phyloP scores from a whole-genome alignment of 108 stramenopile genomes.

The Stephanodiscus minutulus region DNA sequence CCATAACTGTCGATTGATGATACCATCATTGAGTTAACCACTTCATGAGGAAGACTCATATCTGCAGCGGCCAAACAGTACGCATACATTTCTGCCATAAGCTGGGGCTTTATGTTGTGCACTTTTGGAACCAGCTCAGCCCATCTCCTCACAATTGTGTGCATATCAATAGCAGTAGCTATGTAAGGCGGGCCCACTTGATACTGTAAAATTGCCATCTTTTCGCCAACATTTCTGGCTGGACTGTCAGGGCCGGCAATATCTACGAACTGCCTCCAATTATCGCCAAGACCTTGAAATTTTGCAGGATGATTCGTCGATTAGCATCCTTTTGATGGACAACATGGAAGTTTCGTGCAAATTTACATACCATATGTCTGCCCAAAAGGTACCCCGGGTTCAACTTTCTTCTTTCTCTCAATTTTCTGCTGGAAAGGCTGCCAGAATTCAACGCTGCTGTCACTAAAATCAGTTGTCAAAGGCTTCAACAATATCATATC shows the following conservation, averaged over 20 bases:
- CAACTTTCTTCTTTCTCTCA: slow-evolving; percentile 34
- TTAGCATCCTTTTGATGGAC: neutral
- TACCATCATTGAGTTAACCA: slow-evolving; percentile 82
- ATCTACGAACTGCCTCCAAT: slow-evolving; percentile 67
- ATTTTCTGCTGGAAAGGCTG: slow-evolving; percentile 27
- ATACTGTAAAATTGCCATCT: slow-evolving; percentile 64
- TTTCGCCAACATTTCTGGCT: slow-evolving; percentile 30
- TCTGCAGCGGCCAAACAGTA: slow-evolving; percentile 89
- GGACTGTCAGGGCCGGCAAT: slow-evolving; percentile 64
- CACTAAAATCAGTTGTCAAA: slow-evolving; percentile 67
- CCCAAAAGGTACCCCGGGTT: slow-evolving; percentile 75
- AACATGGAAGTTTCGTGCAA: neutral
- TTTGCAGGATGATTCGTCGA: neutral
- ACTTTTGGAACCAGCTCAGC: slow-evolving; percentile 66
- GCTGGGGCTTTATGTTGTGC: slow-evolving; percentile 48
- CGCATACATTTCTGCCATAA: slow-evolving; percentile 60
- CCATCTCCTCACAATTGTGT: slow-evolving; percentile 80
- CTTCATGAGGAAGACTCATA: slow-evolving; percentile 69
- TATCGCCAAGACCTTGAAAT: slow-evolving; percentile 43
- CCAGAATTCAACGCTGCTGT: slow-evolving; percentile 44
- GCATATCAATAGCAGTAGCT: slow-evolving; percentile 80
- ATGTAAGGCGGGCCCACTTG: slow-evolving; percentile 94
- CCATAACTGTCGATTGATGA: slow-evolving; percentile 50
- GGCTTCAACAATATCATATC: slow-evolving; percentile 90
- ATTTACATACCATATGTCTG: slow-evolving; percentile 70